A percentile compares a stretch with the other conserved stretches of the same genome.
phyloP scores from a whole-genome alignment of 352 stramenopile genomes.

The Aphanomyces cochlioides region DNA sequence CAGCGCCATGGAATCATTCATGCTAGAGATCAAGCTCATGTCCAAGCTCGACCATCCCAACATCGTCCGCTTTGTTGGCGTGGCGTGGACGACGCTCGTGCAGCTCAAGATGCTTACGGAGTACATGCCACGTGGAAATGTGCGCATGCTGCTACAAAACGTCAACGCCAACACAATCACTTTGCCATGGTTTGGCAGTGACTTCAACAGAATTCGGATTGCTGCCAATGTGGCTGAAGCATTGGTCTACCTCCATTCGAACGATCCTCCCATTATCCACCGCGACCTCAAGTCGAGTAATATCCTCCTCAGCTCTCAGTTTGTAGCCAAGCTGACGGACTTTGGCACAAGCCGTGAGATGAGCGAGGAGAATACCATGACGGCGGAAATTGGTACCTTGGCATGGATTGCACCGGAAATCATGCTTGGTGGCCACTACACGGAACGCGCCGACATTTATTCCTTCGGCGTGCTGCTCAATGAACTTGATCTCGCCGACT shows the following conservation, averaged over 20 bases:
- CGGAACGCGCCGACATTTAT: constrained; percentile 82
- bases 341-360: constrained; percentile 80
- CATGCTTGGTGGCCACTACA: constrained; percentile 76
- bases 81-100: constrained; percentile 82
- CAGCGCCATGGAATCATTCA: constrained; percentile 58
- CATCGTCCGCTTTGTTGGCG: constrained; percentile 74
- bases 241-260: constrained; percentile 79
- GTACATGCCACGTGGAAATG: constrained; percentile 71
- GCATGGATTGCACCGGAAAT: constrained; percentile 82
- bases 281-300: constrained; percentile 78
- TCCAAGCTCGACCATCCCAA: constrained; percentile 74
- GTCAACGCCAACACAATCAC: constrained; percentile 44
- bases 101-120: constrained; percentile 80
- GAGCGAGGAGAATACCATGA: constrained; percentile 75
- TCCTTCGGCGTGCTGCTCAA: constrained; percentile 79
- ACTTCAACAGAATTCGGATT: constrained; percentile 42
- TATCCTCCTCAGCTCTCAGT: constrained; percentile 56
- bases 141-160: constrained; percentile 65
- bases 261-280: constrained; percentile 77
- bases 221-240: constrained; percentile 72
- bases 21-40: constrained; percentile 82
- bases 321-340: constrained; percentile 74
- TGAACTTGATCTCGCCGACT: constrained; percentile 43
- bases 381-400: constrained; percentile 77
- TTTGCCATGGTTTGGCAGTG: constrained; percentile 58